phyloP scores from a whole-genome alignment of 2,329 filamentous ascomycete genomes.

The Emmonsiellopsis sp. region DNA sequence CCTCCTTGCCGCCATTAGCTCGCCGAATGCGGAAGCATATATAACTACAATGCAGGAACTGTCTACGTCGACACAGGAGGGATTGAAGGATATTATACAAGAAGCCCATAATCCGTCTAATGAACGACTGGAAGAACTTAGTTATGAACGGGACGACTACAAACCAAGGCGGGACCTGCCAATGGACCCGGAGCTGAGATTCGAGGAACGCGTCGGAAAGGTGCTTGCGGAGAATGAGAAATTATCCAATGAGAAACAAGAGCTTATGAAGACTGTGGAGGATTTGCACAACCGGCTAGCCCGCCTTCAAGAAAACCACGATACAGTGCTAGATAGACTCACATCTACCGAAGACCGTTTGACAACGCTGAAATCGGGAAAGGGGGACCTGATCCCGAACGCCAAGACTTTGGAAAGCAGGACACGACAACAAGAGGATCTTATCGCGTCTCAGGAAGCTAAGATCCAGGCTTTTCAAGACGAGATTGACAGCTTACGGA shows the following conservation, averaged over 20 bases:
- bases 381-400: slow-evolving; percentile 39
- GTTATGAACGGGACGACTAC: slow-evolving; percentile 28
- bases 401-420: slow-evolving; percentile 31
- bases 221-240: slow-evolving; percentile 51
- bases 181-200: slow-evolving; percentile 37
- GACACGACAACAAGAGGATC: slow-evolving; percentile 55
- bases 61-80: slow-evolving; percentile 35
- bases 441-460: slow-evolving; percentile 62
- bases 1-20: slow-evolving; percentile 53
- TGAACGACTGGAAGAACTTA: slow-evolving; percentile 26
- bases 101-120: slow-evolving; percentile 35
- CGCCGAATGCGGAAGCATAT: slow-evolving; percentile 47
- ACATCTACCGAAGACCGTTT: slow-evolving; percentile 41
- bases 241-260: slow-evolving; percentile 43
- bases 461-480: slow-evolving; percentile 48
- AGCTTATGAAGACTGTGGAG: slow-evolving; percentile 37
- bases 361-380: slow-evolving; percentile 44
- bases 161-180: slow-evolving; percentile 25
- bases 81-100: slow-evolving; percentile 39
- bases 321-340: slow-evolving; percentile 36
- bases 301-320: slow-evolving; percentile 44
- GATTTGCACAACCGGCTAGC: slow-evolving; percentile 53
- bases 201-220: slow-evolving; percentile 41
- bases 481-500: slow-evolving; percentile 36
- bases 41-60: slow-evolving; percentile 40